Percentiles rank a stretch among this genome's conserved stretches.
Evolutionary conservation across 2,329 filamentous ascomycete genomes (phyloP).

Genomic region (Chrysoporthe deuterocubensis): DNA sequence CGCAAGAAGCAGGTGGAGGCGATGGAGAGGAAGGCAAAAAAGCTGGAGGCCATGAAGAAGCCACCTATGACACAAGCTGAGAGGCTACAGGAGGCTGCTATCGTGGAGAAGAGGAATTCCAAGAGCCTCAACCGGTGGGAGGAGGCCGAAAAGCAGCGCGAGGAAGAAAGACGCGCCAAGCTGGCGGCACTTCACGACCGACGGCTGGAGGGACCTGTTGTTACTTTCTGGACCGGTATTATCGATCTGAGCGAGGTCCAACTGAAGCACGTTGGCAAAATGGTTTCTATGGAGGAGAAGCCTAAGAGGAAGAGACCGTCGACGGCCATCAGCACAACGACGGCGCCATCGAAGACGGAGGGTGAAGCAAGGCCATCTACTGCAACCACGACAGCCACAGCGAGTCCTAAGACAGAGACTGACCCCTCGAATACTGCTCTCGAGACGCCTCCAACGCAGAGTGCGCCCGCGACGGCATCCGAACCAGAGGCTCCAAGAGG

Average conservation of each 20-base stretch:
- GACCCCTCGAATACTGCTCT: conserved; percentile 26
- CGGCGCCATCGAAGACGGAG: conserved; percentile 36
- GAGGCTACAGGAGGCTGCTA: conserved; percentile 78
- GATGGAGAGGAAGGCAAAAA: conserved; percentile 71
- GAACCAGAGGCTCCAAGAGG: conserved; percentile 18
- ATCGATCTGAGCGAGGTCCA: conserved; percentile 80
- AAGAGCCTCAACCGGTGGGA: conserved; percentile 95
- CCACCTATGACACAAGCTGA: conserved; percentile 87
- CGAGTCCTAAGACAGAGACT: conserved; percentile 28
- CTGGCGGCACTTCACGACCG: conserved; percentile 87
- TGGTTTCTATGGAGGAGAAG: conserved; percentile 65
- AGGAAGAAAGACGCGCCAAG: conserved; percentile 80
- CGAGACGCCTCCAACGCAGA: conserved; percentile 23
- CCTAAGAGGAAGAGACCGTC: conserved; percentile 55
- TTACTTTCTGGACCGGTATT: conserved; percentile 93
- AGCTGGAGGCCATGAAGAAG: conserved; percentile 74
- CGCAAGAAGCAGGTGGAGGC: conserved; percentile 71
- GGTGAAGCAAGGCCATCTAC: conserved; percentile 28
- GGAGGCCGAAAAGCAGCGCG: conserved; percentile 84
- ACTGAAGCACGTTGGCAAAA: conserved; percentile 70
- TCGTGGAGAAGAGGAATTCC: conserved; percentile 83
- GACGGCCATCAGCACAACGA: conserved; percentile 35
- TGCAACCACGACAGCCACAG: conserved; percentile 15
- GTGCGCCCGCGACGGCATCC: conserved; percentile 6
- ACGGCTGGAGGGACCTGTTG: conserved; percentile 83